Evolutionary conservation across 2,329 filamentous ascomycete genomes (phyloP).

Genomic region (Decorospora gaudefroyi): DNA sequence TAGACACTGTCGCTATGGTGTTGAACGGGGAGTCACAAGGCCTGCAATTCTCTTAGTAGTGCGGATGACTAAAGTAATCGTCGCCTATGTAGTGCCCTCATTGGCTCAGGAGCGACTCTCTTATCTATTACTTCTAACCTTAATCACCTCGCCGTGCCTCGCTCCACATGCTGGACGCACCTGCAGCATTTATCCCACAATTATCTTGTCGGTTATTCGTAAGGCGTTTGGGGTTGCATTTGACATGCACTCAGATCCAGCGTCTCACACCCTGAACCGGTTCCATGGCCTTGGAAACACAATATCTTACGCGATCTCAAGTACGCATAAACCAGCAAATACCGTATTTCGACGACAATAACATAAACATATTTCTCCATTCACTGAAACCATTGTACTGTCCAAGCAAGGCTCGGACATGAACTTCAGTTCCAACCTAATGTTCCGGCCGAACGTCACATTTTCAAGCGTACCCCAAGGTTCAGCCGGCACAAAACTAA

Average conservation of each 20-base stretch:
- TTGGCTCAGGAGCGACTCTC: constrained; percentile 15
- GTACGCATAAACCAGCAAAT: background rate
- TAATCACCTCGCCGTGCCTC: constrained; percentile 2
- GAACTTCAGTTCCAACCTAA: constrained; percentile 20
- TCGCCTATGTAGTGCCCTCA: constrained; percentile 19
- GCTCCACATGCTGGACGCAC: background rate
- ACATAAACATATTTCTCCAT: no score
- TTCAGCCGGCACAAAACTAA: constrained; percentile 15
- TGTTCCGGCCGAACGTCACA: constrained; percentile 21
- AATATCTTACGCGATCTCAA: background rate
- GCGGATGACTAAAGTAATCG: constrained; percentile 33
- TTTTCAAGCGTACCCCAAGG: constrained; percentile 8
- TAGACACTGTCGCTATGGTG: no score
- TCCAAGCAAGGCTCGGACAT: constrained; percentile 13
- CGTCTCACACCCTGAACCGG: background rate
- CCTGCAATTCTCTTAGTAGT: constrained; percentile 19
- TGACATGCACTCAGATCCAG: background rate
- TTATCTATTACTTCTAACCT: constrained; percentile 28
- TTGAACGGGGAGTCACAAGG: background rate
- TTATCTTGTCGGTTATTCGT: background rate
- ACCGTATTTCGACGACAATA: no score
- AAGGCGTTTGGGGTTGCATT: background rate
- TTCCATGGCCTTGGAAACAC: background rate
- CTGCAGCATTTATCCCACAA: background rate
- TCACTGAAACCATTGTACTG: no score